Evolutionary conservation across 1,284 basidiomycete genomes (phyloP).

Genomic region (Cutaneotrichosporon cavernicola): DNA sequence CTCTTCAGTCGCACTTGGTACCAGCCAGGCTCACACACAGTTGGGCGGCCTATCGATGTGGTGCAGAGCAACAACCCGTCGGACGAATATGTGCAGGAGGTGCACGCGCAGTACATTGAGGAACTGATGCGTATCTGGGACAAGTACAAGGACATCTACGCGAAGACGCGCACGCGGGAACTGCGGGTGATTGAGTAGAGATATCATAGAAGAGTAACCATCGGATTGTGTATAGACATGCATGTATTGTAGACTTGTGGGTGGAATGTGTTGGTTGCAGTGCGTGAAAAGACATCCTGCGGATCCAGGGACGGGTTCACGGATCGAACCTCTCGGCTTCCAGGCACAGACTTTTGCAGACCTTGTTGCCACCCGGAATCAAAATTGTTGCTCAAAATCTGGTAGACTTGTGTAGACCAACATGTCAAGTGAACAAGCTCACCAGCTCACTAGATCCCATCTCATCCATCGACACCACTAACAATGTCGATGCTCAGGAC

Average conservation of each 20-base stretch:
- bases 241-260: slow-evolving; percentile 4
- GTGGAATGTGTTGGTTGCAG: too few species aligned
- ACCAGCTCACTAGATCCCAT: neutral
- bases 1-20: neutral
- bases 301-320: neutral
- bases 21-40: neutral
- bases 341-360: neutral
- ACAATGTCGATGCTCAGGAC: slow-evolving; percentile 52
- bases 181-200: slow-evolving; percentile 48
- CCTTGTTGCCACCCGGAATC: slow-evolving; percentile 18
- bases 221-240: slow-evolving; percentile 3
- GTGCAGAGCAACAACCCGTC: slow-evolving; percentile 74
- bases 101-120: slow-evolving; percentile 85
- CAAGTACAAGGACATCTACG: slow-evolving; percentile 69
- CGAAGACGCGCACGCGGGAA: slow-evolving; percentile 52
- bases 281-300: neutral
- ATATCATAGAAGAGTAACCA: neutral
- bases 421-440: neutral
- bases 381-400: slow-evolving; percentile 12
- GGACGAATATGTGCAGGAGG: slow-evolving; percentile 71
- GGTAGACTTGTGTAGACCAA: neutral
- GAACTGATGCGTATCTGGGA: slow-evolving; percentile 93
- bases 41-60: slow-evolving; percentile 42
- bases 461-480: slow-evolving; percentile 1
- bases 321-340: neutral